These are phyloP conservation scores for Kurtzmaniella quercitrusa DNA, from an alignment of 1,139 yeast genomes.

Conservation along the genomic window DNA sequence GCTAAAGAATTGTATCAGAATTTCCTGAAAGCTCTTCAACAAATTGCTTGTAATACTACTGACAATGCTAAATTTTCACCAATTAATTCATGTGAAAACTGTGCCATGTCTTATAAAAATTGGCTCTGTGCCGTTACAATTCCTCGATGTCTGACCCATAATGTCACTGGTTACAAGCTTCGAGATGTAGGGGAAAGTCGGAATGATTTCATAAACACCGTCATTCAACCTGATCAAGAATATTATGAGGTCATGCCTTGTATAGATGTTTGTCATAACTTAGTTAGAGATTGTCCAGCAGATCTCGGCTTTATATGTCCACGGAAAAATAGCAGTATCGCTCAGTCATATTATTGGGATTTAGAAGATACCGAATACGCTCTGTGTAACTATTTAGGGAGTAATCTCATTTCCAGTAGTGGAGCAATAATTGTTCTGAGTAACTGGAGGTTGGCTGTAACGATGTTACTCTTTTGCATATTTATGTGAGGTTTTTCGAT, in stretches of 20 bases:
- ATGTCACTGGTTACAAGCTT: conserved; percentile 41
- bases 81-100: conserved; percentile 64
- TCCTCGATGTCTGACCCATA: conserved; percentile 72
- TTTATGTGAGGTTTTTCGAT: background rate
- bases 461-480: background rate
- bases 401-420: background rate
- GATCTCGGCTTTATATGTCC: conserved; percentile 77
- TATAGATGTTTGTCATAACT: conserved; percentile 68
- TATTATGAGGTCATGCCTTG: conserved; percentile 89
- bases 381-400: conserved; percentile 47
- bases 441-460: background rate
- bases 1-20: conserved; percentile 56
- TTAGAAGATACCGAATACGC: conserved; percentile 21
- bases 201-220: conserved; percentile 51
- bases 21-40: conserved; percentile 73
- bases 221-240: conserved; percentile 52
- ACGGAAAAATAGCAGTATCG: conserved; percentile 27
- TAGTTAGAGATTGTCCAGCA: conserved; percentile 83
- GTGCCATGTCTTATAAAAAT: conserved; percentile 66
- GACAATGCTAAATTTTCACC: conserved; percentile 73
- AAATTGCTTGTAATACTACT: conserved; percentile 71
- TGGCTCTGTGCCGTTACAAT: conserved; percentile 91
- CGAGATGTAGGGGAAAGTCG: conserved; percentile 57
- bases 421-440: background rate
- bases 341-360: conserved; percentile 48